These are phyloP conservation scores for Colletotrichum lentis DNA, from an alignment of 2,329 filamentous ascomycete species.

Conservation along the genomic window DNA sequence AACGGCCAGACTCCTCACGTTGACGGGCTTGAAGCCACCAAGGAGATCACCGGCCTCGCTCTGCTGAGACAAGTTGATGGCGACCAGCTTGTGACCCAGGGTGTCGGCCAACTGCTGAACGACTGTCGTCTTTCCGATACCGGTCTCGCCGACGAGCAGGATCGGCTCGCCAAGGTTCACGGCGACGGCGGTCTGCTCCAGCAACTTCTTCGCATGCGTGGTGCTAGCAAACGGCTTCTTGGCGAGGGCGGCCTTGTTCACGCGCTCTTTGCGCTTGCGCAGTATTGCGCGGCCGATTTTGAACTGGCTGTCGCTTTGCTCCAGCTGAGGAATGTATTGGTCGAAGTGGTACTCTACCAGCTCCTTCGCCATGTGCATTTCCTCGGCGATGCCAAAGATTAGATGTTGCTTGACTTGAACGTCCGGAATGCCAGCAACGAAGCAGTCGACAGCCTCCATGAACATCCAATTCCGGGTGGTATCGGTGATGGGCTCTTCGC, in stretches of 20 bases:
- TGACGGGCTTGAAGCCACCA: conserved; percentile 96
- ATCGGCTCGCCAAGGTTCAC: conserved; percentile 87
- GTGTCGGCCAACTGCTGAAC: conserved; percentile 90
- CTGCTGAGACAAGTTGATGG: conserved; percentile 96
- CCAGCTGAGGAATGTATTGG: conserved; percentile 75
- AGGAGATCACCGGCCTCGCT: conserved; percentile 96
- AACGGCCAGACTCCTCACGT: conserved; percentile 84
- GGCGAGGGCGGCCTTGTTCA: conserved; percentile 58
- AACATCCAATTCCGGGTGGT: conserved; percentile 83
- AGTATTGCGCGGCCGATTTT: conserved; percentile 73
- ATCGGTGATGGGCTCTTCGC: conserved; percentile 76
- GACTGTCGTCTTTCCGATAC: conserved; percentile 96
- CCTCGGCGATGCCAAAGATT: conserved; percentile 78
- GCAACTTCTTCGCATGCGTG: conserved; percentile 79
- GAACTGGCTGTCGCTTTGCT: conserved; percentile 66
- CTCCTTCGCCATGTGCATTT: conserved; percentile 86
- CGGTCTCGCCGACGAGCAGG: conserved; percentile 96
- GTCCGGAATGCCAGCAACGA: conserved; percentile 81
- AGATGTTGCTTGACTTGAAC: conserved; percentile 66
- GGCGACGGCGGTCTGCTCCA: conserved; percentile 88
- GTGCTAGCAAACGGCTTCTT: conserved; percentile 86
- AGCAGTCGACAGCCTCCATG: conserved; percentile 91
- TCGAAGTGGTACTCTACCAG: conserved; percentile 79
- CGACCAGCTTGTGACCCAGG: conserved; percentile 85
- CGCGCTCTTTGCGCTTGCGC: conserved; percentile 62